Evolutionary conservation across 352 stramenopile species (phyloP), one percentile per base, ranked within the genome.

Genomic region (Thraustochytrium sp.): DNA sequence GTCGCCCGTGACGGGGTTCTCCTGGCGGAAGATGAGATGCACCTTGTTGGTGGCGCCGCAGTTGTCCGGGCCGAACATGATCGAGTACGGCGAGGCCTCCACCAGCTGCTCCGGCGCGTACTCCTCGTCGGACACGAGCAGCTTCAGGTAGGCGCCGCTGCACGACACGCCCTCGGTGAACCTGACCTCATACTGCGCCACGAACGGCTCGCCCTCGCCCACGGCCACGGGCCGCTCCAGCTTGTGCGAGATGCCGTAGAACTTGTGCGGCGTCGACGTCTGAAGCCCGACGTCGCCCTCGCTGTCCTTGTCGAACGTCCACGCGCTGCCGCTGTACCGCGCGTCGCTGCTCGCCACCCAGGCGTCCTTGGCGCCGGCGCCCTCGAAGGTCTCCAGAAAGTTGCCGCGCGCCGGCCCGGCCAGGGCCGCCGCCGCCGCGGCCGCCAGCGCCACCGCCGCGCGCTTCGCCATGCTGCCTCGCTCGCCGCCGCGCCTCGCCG

Each of bases 1-100:
- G 87, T 92, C 85, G n/a, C 89, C 85, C 4, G 92, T 95, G 31
- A 96, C 62, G 0, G 94, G 94, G 89, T 97, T 97, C 86, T 96
- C 89, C 89, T 97, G 92, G 85, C 95, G 91, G 85, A 98, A 93
- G 80, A 98, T 98, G 37, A 98, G 93, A 77, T 98, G 94, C 11
- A 92, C 91, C 85, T 97, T 97, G 87, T 98, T 94, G 85, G 88
- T 97, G 16, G 88, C 85, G 49, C 94, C 94, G 85, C 94, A 98
- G 82, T 96, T 96, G 87, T 98, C 94, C 0, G 94, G 94, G 0
- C 94, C 94, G 87, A 98, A 98, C 94, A 98, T 98, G 87, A 98
- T 92, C 74, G 92, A 90, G 82, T 97, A 98, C 37, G 93, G 94
- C 91, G 64, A 97, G 92, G 11, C 72, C 65, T 83, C 78, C 26